Conservation (phyloP, 257 asterid species). For the Striga asiatica region DNA sequence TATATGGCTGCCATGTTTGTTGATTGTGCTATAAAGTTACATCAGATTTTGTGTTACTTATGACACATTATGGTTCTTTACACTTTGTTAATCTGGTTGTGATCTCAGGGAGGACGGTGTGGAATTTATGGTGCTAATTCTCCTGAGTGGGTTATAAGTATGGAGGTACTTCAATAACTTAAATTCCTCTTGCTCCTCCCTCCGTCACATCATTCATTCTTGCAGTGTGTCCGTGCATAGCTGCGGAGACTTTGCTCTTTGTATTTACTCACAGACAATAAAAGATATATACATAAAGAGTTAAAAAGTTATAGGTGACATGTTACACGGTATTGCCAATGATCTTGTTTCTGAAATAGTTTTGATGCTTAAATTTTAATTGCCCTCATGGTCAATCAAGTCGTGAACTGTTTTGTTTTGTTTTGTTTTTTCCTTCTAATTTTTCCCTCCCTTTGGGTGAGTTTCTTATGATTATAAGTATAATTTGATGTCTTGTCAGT, state of each 20-base stretch:
- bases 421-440: neutral
- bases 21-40: neutral
- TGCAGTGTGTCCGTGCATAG: conserved; percentile 17
- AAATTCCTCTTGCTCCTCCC: neutral
- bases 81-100: conserved; percentile 15
- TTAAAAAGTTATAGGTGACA: neutral
- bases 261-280: neutral
- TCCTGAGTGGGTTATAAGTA: conserved; percentile 92
- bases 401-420: neutral
- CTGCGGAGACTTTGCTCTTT: neutral
- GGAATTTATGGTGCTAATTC: conserved; percentile 93
- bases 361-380: neutral
- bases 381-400: neutral
- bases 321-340: neutral
- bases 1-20: neutral
- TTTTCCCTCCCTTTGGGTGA: neutral
- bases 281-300: too few species aligned
- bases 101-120: conserved; percentile 76
- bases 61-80: conserved; percentile 3
- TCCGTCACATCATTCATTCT: neutral
- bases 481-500: neutral
- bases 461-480: neutral
- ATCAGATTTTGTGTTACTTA: neutral
- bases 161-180: conserved; percentile 54
- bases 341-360: neutral